A percentile compares a stretch with the other conserved stretches of the same genome.
Evolutionary conservation across 179 eudicot genomes (phyloP).

Genomic region (Vitellaria paradoxa): DNA sequence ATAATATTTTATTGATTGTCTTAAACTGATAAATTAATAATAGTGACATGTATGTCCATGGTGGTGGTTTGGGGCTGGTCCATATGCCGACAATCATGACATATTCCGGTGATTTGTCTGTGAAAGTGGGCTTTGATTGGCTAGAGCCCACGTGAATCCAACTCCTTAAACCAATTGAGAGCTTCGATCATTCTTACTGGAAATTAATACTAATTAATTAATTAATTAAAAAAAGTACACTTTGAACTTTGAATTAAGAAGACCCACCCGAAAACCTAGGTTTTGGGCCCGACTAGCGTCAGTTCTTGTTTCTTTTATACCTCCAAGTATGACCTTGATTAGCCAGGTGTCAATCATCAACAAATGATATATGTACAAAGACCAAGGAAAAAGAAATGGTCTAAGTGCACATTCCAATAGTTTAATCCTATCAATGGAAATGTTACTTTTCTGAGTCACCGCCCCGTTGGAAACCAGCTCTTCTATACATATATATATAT

Average conservation of each 20-base stretch:
- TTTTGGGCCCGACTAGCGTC: too few relatives aligned
- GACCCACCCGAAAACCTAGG: too few relatives aligned
- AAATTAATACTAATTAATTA: too few relatives aligned
- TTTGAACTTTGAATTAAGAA: too few relatives aligned
- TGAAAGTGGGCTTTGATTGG: constrained; percentile 12
- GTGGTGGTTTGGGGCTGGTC: too few relatives aligned
- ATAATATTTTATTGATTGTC: too few relatives aligned
- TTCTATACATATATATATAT: too few relatives aligned
- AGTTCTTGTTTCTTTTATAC: background rate
- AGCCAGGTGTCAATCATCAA: constrained; percentile 52
- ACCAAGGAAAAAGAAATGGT: constrained; percentile 14
- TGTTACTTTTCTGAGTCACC: constrained; percentile 15
- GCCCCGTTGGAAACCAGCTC: background rate
- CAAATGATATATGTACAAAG: constrained; percentile 27
- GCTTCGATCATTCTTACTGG: background rate
- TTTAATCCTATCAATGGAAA: constrained; percentile 5
- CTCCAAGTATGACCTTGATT: background rate
- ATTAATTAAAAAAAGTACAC: too few relatives aligned
- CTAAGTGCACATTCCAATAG: constrained; percentile 1
- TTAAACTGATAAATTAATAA: too few relatives aligned
- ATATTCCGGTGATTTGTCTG: too few relatives aligned
- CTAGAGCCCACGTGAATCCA: constrained; percentile 30
- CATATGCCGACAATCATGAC: too few relatives aligned
- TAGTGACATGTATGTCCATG: too few relatives aligned
- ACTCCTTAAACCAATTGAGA: constrained; percentile 25